Percentiles rank a stretch among this genome's conserved stretches.
Evolutionary conservation across 371 early-diverging fungal species (phyloP).

Genomic region (Parasitella parasitica): DNA sequence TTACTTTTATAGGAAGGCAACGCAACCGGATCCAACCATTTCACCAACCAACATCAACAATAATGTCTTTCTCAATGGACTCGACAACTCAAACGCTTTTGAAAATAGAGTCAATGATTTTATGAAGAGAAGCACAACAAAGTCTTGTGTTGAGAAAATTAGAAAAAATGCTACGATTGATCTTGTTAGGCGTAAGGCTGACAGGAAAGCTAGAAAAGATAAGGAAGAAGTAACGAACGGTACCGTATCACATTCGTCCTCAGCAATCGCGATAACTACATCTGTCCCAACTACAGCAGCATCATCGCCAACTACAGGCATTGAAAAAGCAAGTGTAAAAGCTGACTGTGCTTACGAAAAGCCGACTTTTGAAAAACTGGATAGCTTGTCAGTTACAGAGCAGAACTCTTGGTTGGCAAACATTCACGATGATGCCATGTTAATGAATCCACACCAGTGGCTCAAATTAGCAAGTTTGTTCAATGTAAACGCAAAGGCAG

Average conservation of each 20-base stretch:
- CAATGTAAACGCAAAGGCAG: conserved; percentile 37
- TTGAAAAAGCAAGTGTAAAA: not conserved
- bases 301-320: not conserved
- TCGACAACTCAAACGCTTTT: conserved; percentile 15
- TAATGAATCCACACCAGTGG: conserved; percentile 49
- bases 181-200: conserved; percentile 24
- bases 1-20: conserved; percentile 26
- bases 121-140: conserved; percentile 5
- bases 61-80: conserved; percentile 8
- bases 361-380: conserved; percentile 21
- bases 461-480: conserved; percentile 41
- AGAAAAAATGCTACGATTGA: conserved; percentile 5
- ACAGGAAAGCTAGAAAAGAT: conserved; percentile 26
- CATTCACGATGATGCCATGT: conserved; percentile 34
- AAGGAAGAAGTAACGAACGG: conserved; percentile 6
- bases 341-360: not conserved
- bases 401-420: conserved; percentile 37
- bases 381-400: conserved; percentile 12
- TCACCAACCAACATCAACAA: not conserved
- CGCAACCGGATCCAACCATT: conserved; percentile 12
- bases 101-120: conserved; percentile 16
- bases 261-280: not conserved
- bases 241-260: not conserved
- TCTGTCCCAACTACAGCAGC: not conserved
- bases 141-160: not conserved